Base-by-base conservation (phyloP, 2,329 filamentous ascomycete genomes). In the Fusarium graminum region DNA sequence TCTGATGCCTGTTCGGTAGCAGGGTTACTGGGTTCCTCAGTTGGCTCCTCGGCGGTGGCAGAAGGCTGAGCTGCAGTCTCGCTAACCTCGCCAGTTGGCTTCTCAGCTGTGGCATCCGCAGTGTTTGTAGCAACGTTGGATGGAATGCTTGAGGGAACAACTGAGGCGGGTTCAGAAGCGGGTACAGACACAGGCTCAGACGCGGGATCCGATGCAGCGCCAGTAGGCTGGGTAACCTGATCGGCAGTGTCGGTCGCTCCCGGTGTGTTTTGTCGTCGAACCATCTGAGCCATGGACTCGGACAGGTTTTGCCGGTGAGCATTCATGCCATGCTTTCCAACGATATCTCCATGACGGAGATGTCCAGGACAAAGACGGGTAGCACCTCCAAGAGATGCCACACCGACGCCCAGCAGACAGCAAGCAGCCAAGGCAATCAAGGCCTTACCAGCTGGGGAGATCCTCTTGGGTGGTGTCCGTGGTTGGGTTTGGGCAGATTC, bases 261-360 rank as follows among this genome's bases (percentile, higher is more conserved):
- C 32, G 70, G 70, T 52, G 79, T 76, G 65, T 88, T 74, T 64
- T 79, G 85, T 64, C 90, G 85, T 77, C 87, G 88, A 36, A 86
- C 90, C 56, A 93, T 78, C 57, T 87, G 85, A 54, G 90, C 82
- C 65, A 92, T 80, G 58, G 86, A 56, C 17, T 72, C 65, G 38
- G 70, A 72, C 41, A 72, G 46, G 54, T 72, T 70, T 58, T 67
- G 65, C 47, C 50, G 65, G 59, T 72, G 67, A 32, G 65, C 52
- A 42, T 44, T 68, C 55, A 72, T 61, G 46, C 59, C 67, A 44
- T 71, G 64, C 55, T 72, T 71, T 42, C 62, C 61, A 26, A 59
- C 26, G 13, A 63, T 22, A 22, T 66, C 60, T n/a, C 56, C 57
- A 58, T 73, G 69, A 14, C 68, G 69, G 7, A 73, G 60, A 44